Conservation (phyloP, 1,284 basidiomycete genomes). For the Cystodermella granulosa region DNA sequence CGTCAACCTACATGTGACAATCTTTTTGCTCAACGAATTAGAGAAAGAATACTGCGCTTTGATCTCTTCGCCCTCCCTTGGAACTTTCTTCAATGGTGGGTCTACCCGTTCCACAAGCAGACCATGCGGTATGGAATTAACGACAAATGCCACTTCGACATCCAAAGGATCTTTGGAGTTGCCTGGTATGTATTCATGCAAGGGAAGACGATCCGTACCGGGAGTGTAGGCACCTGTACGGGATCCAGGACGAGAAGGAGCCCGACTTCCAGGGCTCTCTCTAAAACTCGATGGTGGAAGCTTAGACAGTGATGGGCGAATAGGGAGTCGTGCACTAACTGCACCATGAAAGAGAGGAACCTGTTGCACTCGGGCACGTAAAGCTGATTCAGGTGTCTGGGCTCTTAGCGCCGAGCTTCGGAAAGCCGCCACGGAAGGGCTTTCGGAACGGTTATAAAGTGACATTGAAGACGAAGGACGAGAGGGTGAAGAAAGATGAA, state of each 20-base stretch:
- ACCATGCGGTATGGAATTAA: constrained; percentile 71
- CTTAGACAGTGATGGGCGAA: constrained; percentile 42
- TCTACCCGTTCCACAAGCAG: constrained; percentile 76
- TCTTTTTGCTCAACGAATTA: constrained; percentile 63
- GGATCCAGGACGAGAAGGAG: constrained; percentile 63
- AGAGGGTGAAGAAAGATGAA: constrained; percentile 65
- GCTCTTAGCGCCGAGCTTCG: constrained; percentile 47
- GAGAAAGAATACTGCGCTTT: constrained; percentile 79
- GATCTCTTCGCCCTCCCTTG: constrained; percentile 72
- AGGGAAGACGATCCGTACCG: constrained; percentile 44
- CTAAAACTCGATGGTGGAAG: constrained; percentile 73
- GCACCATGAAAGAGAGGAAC: constrained; percentile 50
- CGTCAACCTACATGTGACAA: constrained; percentile 75
- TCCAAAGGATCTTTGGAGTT: constrained; percentile 79
- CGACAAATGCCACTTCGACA: constrained; percentile 67
- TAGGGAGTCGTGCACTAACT: constrained; percentile 33
- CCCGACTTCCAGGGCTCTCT: constrained; percentile 52
- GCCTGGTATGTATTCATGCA: constrained; percentile 62
- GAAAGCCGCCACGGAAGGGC: constrained; percentile 47
- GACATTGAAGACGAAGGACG: constrained; percentile 70
- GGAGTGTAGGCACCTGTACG: constrained; percentile 60
- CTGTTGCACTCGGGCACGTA: constrained; percentile 55
- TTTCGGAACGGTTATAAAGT: constrained; percentile 52
- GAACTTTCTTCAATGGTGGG: constrained; percentile 60
- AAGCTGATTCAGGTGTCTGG: constrained; percentile 63